Evolutionary conservation across 176 grass and related monocot species (phyloP), one percentile per base, ranked within the genome.

Genomic region (Cocos nucifera): DNA sequence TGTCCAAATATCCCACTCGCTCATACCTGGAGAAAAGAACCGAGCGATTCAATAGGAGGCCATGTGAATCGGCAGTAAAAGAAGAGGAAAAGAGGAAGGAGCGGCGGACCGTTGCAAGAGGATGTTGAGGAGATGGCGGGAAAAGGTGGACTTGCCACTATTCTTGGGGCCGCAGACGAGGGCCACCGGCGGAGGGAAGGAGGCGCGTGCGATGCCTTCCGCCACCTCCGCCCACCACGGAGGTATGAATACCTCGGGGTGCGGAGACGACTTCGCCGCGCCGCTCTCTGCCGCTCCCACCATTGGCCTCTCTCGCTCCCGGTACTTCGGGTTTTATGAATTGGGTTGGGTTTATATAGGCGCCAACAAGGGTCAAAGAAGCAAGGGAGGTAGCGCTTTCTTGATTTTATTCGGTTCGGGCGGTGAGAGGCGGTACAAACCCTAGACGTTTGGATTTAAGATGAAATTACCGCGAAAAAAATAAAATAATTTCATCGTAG

Each of bases 111-210:
- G 90, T 53, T 75, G 72, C 60, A 97, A 80, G 18, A 92, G 84
- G 57, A 48, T 67, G 66, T 91, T 97, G 76, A 91, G 66, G 57
- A 97, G 87, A 50, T 78, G 71, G 18, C 87, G 93, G 30, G 93
- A 91, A 73, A 91, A 91, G 79, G 87, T 97, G 53, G 84, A 91
- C 76, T 97, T 97, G 78, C 93, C 93, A 64, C 84, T 80, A 60
- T 97, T 97, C 70, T 90, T 88, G 18, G 93, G 93, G 17, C 93
- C 87, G 21, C 87, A 91, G 0, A 97, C 76, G 9, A 80, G 29
- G 17, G 83, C 81, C n/a, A 88, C 93, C 1, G 71, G 80, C 5
- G 87, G 67, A 17, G 58, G 70, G 10, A 66, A 15, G 26, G 48
- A 8, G 28, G 49, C 1, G 17, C 52, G 57, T 7, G 83, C 65